Evolutionary conservation across 805 yeast species (phyloP).

Genomic region (Kurtzmaniella cleridarum): DNA sequence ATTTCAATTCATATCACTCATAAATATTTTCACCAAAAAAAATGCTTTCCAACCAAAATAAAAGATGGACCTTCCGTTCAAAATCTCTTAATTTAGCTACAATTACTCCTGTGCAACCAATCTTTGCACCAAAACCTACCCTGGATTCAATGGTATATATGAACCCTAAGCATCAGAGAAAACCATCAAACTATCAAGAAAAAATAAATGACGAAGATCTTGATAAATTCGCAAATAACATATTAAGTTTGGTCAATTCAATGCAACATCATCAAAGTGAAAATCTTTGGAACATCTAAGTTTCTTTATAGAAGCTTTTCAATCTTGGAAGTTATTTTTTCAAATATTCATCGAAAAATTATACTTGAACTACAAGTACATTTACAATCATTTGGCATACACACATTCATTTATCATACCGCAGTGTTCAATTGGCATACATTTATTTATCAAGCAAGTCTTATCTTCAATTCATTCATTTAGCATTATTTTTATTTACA

Average conservation of each 20-base stretch:
- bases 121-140: not conserved
- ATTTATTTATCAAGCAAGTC: too few relatives aligned
- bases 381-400: too few relatives aligned
- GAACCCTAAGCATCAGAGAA: not conserved
- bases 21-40: too few relatives aligned
- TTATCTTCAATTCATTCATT: slow-evolving; percentile 4
- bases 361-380: too few relatives aligned
- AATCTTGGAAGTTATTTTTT: not conserved
- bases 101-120: not conserved
- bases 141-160: not conserved
- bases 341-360: too few relatives aligned
- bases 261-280: slow-evolving; percentile 2
- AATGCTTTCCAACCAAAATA: too few relatives aligned
- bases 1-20: too few relatives aligned
- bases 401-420: too few relatives aligned
- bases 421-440: too few relatives aligned
- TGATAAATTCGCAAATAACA: slow-evolving; percentile 14
- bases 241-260: slow-evolving; percentile 10
- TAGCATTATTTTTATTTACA: not conserved
- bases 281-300: slow-evolving; percentile 2
- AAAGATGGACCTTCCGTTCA: not conserved
- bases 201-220: slow-evolving; percentile 8
- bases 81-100: not conserved
- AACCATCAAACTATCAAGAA: slow-evolving; percentile 1
- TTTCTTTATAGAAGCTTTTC: not conserved